Evolutionary conservation across 331 rosid genomes (phyloP).

Genomic region (Pyracantha coccinea): DNA sequence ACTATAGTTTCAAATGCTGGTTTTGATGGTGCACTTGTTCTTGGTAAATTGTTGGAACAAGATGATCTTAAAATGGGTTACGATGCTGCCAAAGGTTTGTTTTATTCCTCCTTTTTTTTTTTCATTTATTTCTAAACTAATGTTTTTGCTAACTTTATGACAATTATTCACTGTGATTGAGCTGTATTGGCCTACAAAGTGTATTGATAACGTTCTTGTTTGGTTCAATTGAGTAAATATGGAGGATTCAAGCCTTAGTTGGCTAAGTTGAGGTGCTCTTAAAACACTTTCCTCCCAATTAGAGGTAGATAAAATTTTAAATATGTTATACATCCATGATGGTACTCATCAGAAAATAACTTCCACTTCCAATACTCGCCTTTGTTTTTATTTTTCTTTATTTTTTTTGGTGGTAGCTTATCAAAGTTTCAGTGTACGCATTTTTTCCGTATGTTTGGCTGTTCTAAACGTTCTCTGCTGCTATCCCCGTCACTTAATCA

Average conservation of each 20-base stretch:
- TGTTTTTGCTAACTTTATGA: constrained; percentile 3
- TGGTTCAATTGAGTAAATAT: background rate
- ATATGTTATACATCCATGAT: background rate
- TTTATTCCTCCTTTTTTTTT: background rate
- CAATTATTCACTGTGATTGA: background rate
- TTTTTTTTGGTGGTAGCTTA: background rate
- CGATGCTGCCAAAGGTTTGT: constrained; percentile 81
- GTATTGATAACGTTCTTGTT: background rate
- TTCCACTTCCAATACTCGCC: background rate
- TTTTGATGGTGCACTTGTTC: constrained; percentile 67
- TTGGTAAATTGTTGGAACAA: constrained; percentile 86
- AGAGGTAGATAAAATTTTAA: background rate
- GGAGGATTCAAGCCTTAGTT: background rate
- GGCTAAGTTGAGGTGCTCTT: background rate
- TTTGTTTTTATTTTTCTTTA: background rate
- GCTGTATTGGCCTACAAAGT: background rate
- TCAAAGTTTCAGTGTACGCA: background rate
- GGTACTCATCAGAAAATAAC: background rate
- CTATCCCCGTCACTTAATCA: background rate
- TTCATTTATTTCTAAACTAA: background rate
- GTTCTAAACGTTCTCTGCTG: background rate
- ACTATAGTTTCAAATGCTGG: constrained; percentile 85
- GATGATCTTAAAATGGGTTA: constrained; percentile 56
- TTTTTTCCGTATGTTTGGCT: background rate
- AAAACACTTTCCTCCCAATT: background rate